These are phyloP conservation scores for Penicillium polonicum DNA, from an alignment of 2,329 filamentous ascomycete genomes.

Conservation along the genomic window DNA sequence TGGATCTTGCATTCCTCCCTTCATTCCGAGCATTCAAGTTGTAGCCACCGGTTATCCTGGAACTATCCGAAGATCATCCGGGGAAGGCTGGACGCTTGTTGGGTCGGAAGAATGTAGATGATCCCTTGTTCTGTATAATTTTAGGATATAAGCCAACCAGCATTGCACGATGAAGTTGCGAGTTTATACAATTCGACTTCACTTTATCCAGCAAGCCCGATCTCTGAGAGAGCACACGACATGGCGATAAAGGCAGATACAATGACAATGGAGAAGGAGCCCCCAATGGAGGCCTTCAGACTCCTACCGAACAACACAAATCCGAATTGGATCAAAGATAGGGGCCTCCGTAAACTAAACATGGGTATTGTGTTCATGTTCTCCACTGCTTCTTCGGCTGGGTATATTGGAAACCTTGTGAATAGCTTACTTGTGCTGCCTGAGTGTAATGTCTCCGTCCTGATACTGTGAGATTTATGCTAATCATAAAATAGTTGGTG, in stretches of 20 bases:
- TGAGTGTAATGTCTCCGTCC: conserved; percentile 9
- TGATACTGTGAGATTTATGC: neutral
- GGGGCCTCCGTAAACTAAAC: conserved; percentile 23
- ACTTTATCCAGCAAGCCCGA: neutral
- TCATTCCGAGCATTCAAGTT: conserved; percentile 17
- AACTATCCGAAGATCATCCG: neutral
- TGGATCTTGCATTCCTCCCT: conserved; percentile 24
- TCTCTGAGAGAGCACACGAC: neutral
- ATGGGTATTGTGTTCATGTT: conserved; percentile 24
- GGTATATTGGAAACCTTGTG: conserved; percentile 25
- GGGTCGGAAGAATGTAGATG: conserved; percentile 20
- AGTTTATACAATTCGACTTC: neutral
- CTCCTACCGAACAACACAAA: conserved; percentile 20
- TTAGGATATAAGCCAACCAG: conserved; percentile 14
- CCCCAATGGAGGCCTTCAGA: conserved; percentile 16
- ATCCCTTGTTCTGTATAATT: conserved; percentile 21
- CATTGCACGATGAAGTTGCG: neutral
- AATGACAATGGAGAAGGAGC: conserved; percentile 9
- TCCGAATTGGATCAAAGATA: conserved; percentile 23
- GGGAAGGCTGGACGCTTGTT: neutral
- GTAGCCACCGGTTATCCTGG: conserved; percentile 4
- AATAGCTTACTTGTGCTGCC: conserved; percentile 23
- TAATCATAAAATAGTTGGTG: conserved; percentile 9
- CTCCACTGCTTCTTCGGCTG: conserved; percentile 18
- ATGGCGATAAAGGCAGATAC: conserved; percentile 2